Base-by-base conservation (phyloP, 306 rosid genomes). In the Cucurbita moschata region DNA sequence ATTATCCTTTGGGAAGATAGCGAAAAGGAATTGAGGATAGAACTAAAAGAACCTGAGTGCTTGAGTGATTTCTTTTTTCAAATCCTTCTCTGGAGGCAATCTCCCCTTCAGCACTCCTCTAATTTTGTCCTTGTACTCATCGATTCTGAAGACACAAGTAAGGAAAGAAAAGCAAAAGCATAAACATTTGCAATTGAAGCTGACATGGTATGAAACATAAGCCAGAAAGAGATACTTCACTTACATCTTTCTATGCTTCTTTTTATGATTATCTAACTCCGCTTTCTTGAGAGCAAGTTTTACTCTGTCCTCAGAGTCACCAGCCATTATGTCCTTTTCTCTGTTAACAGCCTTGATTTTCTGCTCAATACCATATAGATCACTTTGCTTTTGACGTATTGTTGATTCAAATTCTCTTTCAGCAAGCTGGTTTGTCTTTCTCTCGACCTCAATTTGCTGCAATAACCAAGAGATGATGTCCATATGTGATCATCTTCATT, bases 51-150 rank as follows among this genome's bases (percentile, higher is more conserved):
- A 93, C 98, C 97, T 89, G 83, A 81, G 40, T 57, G 86, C 92
- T 66, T 82, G 88, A 54, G 83, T 75, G 67, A 94, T 80, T 85
- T 94, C 98, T 78, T 72, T 87, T 81, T 86, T 90, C 86, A 94
- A 71, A 75, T 94, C 98, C 83, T 90, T 90, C 75, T 90, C 98
- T 10, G 75, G 75, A 82, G 98, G 98, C 73, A 94, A 77, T 83
- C 97, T 89, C 72, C 97, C 98, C 75, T 87, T 90, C 55, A 94
- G 86, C 70, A 84, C 96, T 75, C 83, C 90, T 83, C 87, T 87
- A 81, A 90, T 84, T 79, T 79, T 90, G 79, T 90, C 98, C 75
- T 81, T 88, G 81, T 85, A 79, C 35, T 89, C 97, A 75, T 94
- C 94, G 50, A 88, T 68, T 85, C 96, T 94, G 81, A 66, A 77